Evolutionary conservation across 106 monocot genomes (phyloP).

Genomic region (Dactylorhiza incarnata): DNA sequence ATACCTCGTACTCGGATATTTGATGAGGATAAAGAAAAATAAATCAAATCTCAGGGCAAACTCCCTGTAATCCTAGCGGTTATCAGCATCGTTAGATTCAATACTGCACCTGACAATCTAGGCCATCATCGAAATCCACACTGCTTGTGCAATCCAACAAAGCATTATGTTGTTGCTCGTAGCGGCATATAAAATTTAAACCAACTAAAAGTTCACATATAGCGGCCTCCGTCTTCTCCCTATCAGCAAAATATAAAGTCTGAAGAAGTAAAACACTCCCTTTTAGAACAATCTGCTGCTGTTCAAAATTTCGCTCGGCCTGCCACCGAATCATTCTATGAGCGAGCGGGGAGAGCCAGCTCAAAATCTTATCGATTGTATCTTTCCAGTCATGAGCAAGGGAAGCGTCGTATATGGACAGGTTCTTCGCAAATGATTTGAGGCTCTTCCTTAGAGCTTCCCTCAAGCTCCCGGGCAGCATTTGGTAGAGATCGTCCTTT

Average conservation of each 20-base stretch:
- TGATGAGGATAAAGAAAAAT: background rate
- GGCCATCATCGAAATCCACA: slow-evolving; percentile 68
- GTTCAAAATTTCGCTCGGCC: slow-evolving; percentile 84
- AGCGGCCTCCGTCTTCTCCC: slow-evolving; percentile 66
- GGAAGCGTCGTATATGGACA: slow-evolving; percentile 83
- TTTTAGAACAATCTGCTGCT: slow-evolving; percentile 60
- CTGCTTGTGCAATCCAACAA: slow-evolving; percentile 79
- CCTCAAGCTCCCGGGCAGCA: slow-evolving; percentile 70
- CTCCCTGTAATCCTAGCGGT: background rate
- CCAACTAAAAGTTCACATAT: slow-evolving; percentile 89
- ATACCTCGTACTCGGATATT: background rate
- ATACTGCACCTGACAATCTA: slow-evolving; percentile 58
- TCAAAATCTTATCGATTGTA: slow-evolving; percentile 46
- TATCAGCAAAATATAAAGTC: slow-evolving; percentile 87
- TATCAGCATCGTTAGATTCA: slow-evolving; percentile 10
- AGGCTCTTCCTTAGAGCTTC: slow-evolving; percentile 45
- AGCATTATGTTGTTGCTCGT: slow-evolving; percentile 93
- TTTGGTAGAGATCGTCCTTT: slow-evolving; percentile 83
- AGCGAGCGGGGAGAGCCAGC: slow-evolving; percentile 88
- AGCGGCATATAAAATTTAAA: slow-evolving; percentile 88
- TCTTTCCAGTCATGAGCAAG: slow-evolving; percentile 90
- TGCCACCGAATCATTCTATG: slow-evolving; percentile 96
- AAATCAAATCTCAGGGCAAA: slow-evolving; percentile 1
- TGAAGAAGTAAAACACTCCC: slow-evolving; percentile 60
- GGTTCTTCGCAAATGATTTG: slow-evolving; percentile 54